Percentiles rank a stretch among this genome's conserved stretches.
Evolutionary conservation across 768 basidiomycete species (phyloP).

Genomic region (Collybia mongolica): DNA sequence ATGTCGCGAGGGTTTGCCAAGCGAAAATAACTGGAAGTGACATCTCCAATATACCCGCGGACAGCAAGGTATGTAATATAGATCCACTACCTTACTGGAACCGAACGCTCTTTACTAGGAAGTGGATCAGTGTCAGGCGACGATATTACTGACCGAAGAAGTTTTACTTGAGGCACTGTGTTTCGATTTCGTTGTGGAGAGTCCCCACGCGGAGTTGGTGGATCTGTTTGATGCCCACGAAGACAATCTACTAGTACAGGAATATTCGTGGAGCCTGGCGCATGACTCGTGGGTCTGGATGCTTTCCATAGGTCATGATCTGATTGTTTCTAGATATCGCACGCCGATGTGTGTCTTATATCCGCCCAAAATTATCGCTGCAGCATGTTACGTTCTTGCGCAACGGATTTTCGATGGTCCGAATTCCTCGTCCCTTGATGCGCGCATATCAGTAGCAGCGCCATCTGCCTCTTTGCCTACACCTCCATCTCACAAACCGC

Average conservation of each 20-base stretch:
- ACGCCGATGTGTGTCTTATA: constrained; percentile 77
- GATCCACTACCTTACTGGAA: not conserved
- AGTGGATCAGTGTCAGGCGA: constrained; percentile 66
- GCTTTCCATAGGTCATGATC: constrained; percentile 5
- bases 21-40: constrained; percentile 64
- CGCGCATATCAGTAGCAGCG: constrained; percentile 67
- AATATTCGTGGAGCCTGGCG: constrained; percentile 83
- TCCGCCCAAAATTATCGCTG: constrained; percentile 67
- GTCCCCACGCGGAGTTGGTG: constrained; percentile 73
- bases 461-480: constrained; percentile 79
- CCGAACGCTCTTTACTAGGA: constrained; percentile 45
- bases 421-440: constrained; percentile 70
- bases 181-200: constrained; percentile 81
- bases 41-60: constrained; percentile 52
- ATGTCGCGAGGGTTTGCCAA: constrained; percentile 74
- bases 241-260: constrained; percentile 51
- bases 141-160: constrained; percentile 76
- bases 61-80: constrained; percentile 55
- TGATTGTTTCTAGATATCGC: constrained; percentile 54
- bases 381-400: constrained; percentile 76
- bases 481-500: constrained; percentile 74
- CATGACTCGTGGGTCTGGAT: constrained; percentile 73
- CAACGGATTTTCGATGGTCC: constrained; percentile 73
- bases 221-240: constrained; percentile 65
- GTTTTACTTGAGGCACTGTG: constrained; percentile 78